Conservation (phyloP, 202 grass and related monocot species). For the Zoysia matrella region DNA sequence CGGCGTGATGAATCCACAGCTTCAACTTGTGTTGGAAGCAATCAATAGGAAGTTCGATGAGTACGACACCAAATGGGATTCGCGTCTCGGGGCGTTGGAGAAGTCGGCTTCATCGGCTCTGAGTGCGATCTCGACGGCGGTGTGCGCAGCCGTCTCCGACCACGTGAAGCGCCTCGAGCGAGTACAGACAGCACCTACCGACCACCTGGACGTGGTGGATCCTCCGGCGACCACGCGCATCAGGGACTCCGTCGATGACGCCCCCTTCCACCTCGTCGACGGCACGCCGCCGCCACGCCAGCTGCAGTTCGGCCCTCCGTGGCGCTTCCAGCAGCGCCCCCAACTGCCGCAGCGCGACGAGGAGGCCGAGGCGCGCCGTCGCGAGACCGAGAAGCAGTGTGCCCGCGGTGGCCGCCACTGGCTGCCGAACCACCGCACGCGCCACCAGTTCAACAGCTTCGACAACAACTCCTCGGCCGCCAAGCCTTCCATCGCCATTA, state of each 20-base stretch:
- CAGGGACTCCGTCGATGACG: slow-evolving; percentile 49
- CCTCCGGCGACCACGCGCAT: too few species aligned
- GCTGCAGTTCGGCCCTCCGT: slow-evolving; percentile 84
- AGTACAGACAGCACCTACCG: too few species aligned
- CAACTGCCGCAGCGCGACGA: slow-evolving; percentile 97
- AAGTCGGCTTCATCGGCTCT: too few species aligned
- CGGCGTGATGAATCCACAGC: too few species aligned
- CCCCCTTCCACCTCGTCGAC: slow-evolving; percentile 90
- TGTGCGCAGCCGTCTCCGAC: too few species aligned
- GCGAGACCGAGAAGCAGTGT: slow-evolving; percentile 91
- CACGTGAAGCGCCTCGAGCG: too few species aligned
- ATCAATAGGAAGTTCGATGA: too few species aligned
- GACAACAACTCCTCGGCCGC: slow-evolving; percentile 33
- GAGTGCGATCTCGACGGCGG: too few species aligned
- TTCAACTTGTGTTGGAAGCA: too few species aligned
- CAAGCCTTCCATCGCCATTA: slow-evolving; percentile 84
- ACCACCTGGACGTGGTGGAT: too few species aligned
- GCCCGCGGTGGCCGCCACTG: slow-evolving; percentile 83
- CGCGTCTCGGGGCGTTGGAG: too few species aligned
- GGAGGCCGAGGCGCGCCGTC: slow-evolving; percentile 88
- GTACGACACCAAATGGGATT: too few species aligned
- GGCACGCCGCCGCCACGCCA: slow-evolving; percentile 78
- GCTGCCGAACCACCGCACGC: slow-evolving; percentile 40
- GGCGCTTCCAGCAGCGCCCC: slow-evolving; percentile 82
- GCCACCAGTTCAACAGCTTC: slow-evolving; percentile 42